Evolutionary conservation across 108 stramenopile genomes (phyloP), one percentile per base, ranked within the genome.

Genomic region (Schizochytrium sp.): DNA sequence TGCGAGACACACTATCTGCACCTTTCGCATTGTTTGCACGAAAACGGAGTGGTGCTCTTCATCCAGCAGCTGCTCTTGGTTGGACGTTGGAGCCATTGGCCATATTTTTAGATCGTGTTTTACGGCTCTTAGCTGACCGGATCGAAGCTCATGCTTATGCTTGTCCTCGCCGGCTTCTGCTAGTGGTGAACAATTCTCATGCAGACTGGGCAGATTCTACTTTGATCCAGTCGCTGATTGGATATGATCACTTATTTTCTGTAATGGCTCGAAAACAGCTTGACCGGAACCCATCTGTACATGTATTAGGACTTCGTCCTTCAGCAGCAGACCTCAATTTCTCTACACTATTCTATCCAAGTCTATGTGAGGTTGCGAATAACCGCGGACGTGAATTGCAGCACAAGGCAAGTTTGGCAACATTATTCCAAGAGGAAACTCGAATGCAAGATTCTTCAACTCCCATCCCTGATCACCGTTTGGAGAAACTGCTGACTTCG

Each of bases 151-250:
- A 44, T 8, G 28, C 12, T 8, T 13, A 44, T 15, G 64, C 64
- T 38, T 15, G 28, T 28, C 28, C 28, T 28, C 28, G 12, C 42
- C 64, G 64, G 1, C 44, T 69, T 8, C 3, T 69, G 10, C 64
- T 69, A 0, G 64, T 69, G 12, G 64, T 69, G 64, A 69, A 69
- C 64, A 69, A 69, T 69, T 38, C 44, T 38, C 64, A 69, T 69
- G 64, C 8, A 7, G 64, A 69, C 12, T 69, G 64, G 64, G 64
- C 64, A 38, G 64, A 69, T 15, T 44, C 64, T 38, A 28, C 64
- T 38, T 44, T 69, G 42, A 15, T 69, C 2, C 64, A 69, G 3
- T 38, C 64, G 40, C 64, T 69, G 10, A 38, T 44, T 7, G 64
- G 64, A 10, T 69, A 69, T 15, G 64, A 7, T 38, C 64, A 44